These are phyloP conservation scores for Kwoniella botswanensis DNA, from an alignment of 768 basidiomycete genomes.

Conservation along the genomic window DNA sequence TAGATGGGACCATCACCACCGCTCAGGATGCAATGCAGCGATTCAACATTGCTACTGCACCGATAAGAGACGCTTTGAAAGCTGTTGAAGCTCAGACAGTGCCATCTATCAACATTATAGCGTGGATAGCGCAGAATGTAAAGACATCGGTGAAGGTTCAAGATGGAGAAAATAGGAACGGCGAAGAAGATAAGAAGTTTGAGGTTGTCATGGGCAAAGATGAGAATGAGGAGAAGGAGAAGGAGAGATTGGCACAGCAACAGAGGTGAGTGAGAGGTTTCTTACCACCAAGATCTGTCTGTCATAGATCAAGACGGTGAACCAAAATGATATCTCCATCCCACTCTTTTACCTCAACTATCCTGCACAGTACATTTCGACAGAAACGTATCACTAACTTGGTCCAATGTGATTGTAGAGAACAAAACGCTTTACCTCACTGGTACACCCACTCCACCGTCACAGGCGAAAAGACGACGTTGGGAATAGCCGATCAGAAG, in stretches of 20 bases:
- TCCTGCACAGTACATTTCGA: not conserved
- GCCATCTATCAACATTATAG: constrained; percentile 75
- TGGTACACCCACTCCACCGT: constrained; percentile 98
- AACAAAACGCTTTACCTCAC: constrained; percentile 87
- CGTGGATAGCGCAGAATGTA: constrained; percentile 78
- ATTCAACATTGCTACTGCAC: constrained; percentile 88
- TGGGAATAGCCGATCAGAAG: constrained; percentile 65
- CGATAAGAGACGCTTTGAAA: constrained; percentile 82
- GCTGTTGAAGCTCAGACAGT: constrained; percentile 78
- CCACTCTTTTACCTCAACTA: not conserved
- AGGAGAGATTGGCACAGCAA: constrained; percentile 78
- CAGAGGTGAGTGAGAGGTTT: constrained; percentile 63
- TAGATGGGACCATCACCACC: constrained; percentile 68
- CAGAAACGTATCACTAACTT: not conserved
- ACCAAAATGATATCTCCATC: not conserved
- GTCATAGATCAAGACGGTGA: not conserved
- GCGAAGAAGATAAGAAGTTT: constrained; percentile 73
- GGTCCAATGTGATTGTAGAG: constrained; percentile 53
- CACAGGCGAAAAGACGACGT: constrained; percentile 84
- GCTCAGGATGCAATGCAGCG: constrained; percentile 92
- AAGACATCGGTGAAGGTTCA: constrained; percentile 69
- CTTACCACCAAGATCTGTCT: not conserved
- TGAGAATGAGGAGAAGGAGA: constrained; percentile 80
- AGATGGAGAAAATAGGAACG: constrained; percentile 47
- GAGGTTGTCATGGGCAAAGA: constrained; percentile 71